Conservation (phyloP, 345 rosid genomes). For the Euphorbia lathyris region DNA sequence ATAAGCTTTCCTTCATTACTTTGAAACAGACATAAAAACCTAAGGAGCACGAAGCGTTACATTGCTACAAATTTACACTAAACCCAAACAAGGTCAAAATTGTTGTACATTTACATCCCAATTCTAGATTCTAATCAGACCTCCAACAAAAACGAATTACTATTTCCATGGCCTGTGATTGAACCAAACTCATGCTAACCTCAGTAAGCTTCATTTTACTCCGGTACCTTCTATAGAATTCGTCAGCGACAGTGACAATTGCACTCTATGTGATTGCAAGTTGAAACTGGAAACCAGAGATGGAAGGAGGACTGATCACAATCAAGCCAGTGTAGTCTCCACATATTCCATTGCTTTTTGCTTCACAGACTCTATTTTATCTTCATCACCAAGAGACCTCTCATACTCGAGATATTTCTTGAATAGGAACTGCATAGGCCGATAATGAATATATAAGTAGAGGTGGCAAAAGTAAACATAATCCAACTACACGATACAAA, state of each 20-base stretch:
- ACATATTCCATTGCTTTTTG: slow-evolving; percentile 83
- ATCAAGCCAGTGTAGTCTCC: slow-evolving; percentile 44
- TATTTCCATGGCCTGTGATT: not conserved
- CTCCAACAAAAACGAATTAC: too few relatives aligned
- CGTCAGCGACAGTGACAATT: not conserved
- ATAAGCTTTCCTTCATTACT: too few relatives aligned
- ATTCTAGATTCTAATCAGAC: too few relatives aligned
- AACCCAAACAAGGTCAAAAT: too few relatives aligned
- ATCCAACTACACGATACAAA: too few relatives aligned
- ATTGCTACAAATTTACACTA: too few relatives aligned
- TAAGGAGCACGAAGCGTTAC: too few relatives aligned
- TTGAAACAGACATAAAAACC: too few relatives aligned
- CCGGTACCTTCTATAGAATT: too few relatives aligned
- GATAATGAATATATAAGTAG: too few relatives aligned
- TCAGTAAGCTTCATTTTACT: not conserved
- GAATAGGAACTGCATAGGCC: slow-evolving; percentile 68
- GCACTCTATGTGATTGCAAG: not conserved
- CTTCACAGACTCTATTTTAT: slow-evolving; percentile 64
- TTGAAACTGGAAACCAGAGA: not conserved
- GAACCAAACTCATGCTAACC: not conserved
- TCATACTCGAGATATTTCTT: slow-evolving; percentile 82
- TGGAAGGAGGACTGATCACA: not conserved
- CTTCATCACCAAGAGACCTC: slow-evolving; percentile 56
- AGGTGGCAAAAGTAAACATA: too few relatives aligned
- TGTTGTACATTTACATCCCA: too few relatives aligned